Evolutionary conservation across 2,329 filamentous ascomycete species (phyloP).

Genomic region (Lecanicillium sp.): DNA sequence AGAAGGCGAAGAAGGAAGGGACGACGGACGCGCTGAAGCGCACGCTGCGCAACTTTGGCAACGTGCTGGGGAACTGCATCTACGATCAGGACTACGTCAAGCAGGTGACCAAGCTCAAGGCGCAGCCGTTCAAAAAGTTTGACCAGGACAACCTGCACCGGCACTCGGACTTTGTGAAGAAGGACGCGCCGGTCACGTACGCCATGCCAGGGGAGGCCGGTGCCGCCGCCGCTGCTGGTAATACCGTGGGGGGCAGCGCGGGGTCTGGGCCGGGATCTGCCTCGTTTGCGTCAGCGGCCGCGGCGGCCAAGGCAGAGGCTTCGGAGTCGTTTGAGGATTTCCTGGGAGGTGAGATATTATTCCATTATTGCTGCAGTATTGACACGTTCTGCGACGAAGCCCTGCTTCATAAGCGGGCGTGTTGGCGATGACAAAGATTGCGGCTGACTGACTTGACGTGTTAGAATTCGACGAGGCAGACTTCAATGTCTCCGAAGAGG

Average conservation of each 20-base stretch:
- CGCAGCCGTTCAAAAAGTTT: conserved; percentile 64
- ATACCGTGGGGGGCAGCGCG: background rate
- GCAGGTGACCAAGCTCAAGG: conserved; percentile 87
- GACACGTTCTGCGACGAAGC: too few species aligned
- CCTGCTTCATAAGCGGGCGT: background rate
- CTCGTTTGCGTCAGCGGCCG: conserved; percentile 33
- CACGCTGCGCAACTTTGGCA: conserved; percentile 85
- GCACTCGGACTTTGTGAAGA: conserved; percentile 68
- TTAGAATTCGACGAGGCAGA: conserved; percentile 69
- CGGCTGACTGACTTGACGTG: background rate
- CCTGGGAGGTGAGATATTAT: conserved; percentile 40
- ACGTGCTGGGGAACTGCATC: conserved; percentile 95
- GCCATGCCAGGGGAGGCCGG: background rate
- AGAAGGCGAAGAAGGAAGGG: conserved; percentile 98
- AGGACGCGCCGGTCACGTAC: conserved; percentile 31
- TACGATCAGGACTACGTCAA: conserved; percentile 93
- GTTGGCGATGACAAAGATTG: background rate
- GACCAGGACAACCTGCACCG: conserved; percentile 75
- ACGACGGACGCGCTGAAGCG: conserved; percentile 92
- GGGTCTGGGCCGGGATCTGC: conserved; percentile 18
- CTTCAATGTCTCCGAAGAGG: conserved; percentile 63
- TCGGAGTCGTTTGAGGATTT: conserved; percentile 45
- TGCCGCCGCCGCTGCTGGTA: conserved; percentile 2
- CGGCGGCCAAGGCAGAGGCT: conserved; percentile 6
- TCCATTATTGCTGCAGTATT: background rate